phyloP scores from a whole-genome alignment of 306 rosid genomes.

The Delonix regia region DNA sequence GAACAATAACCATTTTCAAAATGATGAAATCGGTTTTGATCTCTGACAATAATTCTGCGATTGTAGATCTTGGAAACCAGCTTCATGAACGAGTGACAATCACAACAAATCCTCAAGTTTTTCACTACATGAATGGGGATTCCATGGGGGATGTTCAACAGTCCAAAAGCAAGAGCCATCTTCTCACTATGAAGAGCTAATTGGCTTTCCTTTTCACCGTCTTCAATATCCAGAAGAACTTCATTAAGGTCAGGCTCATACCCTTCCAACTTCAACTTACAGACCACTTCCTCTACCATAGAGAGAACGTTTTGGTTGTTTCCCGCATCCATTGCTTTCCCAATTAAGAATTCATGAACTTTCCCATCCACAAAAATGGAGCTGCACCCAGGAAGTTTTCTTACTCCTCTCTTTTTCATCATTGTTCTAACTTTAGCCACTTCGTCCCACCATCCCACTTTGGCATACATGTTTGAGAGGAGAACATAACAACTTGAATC shows the following conservation, averaged over 20 bases:
- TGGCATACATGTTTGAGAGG: conserved; percentile 59
- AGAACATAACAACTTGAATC: conserved; percentile 64
- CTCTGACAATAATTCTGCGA: conserved; percentile 46
- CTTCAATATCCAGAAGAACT: conserved; percentile 56
- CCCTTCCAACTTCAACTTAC: conserved; percentile 51
- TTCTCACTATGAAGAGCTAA: conserved; percentile 60
- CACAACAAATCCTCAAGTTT: conserved; percentile 61
- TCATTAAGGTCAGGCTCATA: conserved; percentile 57
- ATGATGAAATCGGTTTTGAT: conserved; percentile 64
- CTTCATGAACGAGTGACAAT: conserved; percentile 65
- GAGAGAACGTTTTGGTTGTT: conserved; percentile 30
- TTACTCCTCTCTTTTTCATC: conserved; percentile 51
- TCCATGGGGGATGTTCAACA: conserved; percentile 34
- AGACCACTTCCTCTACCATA: conserved; percentile 45
- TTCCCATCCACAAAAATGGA: conserved; percentile 50
- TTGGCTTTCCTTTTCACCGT: conserved; percentile 44
- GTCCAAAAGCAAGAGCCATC: conserved; percentile 65
- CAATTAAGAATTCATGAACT: conserved; percentile 48
- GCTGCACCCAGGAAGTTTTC: conserved; percentile 59
- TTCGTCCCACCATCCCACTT: conserved; percentile 56
- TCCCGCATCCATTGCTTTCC: conserved; percentile 46
- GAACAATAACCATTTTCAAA: conserved; percentile 55
- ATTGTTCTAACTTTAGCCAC: conserved; percentile 45
- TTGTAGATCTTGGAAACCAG: conserved; percentile 53
- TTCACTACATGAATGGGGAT: conserved; percentile 60